Percentiles rank a stretch among this genome's conserved stretches.
Conservation (phyloP, 306 rosid genomes). For the Dalbergia oliveri region DNA sequence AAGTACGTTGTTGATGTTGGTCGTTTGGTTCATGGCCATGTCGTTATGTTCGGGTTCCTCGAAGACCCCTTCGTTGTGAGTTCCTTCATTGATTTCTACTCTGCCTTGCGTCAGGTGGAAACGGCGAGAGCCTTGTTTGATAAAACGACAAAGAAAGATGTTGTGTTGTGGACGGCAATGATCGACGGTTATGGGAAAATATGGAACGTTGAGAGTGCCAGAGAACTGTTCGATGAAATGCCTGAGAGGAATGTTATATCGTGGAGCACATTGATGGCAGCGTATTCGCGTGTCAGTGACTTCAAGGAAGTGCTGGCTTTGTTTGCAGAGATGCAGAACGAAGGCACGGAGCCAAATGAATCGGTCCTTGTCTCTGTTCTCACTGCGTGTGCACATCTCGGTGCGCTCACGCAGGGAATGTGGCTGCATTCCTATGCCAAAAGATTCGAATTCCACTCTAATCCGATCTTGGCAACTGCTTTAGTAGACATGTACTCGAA, state of each 20-base stretch:
- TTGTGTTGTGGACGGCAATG: conserved; percentile 86
- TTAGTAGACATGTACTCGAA: conserved; percentile 64
- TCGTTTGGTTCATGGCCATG: conserved; percentile 73
- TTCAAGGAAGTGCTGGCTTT: conserved; percentile 55
- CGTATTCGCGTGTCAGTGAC: conserved; percentile 53
- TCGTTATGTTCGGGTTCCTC: conserved; percentile 57
- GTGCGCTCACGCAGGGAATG: conserved; percentile 55
- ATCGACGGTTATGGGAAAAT: conserved; percentile 80
- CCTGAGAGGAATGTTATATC: conserved; percentile 71
- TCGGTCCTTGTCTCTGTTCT: conserved; percentile 55
- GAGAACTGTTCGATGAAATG: conserved; percentile 80
- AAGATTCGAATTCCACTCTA: conserved; percentile 28
- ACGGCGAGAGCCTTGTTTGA: conserved; percentile 66
- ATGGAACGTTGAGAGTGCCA: conserved; percentile 66
- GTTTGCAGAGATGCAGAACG: conserved; percentile 50
- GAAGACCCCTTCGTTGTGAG: conserved; percentile 70
- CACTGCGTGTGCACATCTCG: conserved; percentile 57
- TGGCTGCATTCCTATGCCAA: conserved; percentile 61
- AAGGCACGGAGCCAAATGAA: conserved; percentile 50
- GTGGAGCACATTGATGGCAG: conserved; percentile 58
- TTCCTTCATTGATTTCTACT: conserved; percentile 68
- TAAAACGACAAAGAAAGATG: conserved; percentile 60
- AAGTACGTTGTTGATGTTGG: conserved; percentile 33
- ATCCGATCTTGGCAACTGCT: conserved; percentile 67
- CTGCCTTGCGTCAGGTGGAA: conserved; percentile 40